Evolutionary conservation across 345 rosid species (phyloP).

Genomic region (Orychophragmus violaceus): DNA sequence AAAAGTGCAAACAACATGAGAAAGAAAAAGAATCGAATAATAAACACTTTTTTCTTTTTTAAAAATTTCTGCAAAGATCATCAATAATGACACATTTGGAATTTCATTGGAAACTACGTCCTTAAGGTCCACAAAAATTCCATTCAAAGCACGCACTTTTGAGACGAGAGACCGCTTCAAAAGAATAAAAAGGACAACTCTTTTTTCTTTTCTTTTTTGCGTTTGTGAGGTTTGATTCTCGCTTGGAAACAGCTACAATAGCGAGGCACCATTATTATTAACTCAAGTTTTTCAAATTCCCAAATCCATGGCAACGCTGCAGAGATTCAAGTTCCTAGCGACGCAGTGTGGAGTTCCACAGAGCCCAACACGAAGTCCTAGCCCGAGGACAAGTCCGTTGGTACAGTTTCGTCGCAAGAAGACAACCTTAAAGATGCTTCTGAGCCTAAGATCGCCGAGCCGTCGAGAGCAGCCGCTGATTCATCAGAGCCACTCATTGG

Average conservation of each 20-base stretch:
- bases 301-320: slow-evolving; percentile 61
- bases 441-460: slow-evolving; percentile 41
- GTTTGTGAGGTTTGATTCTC: slow-evolving; percentile 36
- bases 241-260: slow-evolving; percentile 8
- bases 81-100: slow-evolving; percentile 27
- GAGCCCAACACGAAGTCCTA: slow-evolving; percentile 68
- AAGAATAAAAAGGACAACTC: slow-evolving; percentile 29
- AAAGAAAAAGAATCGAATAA: slow-evolving; percentile 9
- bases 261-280: background rate
- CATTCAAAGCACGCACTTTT: slow-evolving; percentile 53
- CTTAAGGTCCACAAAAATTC: slow-evolving; percentile 36
- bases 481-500: background rate
- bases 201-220: background rate
- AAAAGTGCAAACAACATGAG: slow-evolving; percentile 11
- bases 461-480: slow-evolving; percentile 14
- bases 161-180: slow-evolving; percentile 15
- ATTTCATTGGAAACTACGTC: slow-evolving; percentile 18
- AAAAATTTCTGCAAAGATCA: slow-evolving; percentile 10
- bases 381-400: slow-evolving; percentile 70
- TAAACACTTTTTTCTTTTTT: slow-evolving; percentile 12
- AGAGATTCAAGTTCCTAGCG: slow-evolving; percentile 74
- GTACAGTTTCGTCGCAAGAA: slow-evolving; percentile 66
- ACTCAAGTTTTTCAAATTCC: slow-evolving; percentile 15
- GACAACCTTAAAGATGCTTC: slow-evolving; percentile 68
- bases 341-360: slow-evolving; percentile 75